Percentiles rank a stretch among this genome's conserved stretches.
Conservation (phyloP, 2,329 filamentous ascomycete genomes). For the Pleurostoma richardsiae region DNA sequence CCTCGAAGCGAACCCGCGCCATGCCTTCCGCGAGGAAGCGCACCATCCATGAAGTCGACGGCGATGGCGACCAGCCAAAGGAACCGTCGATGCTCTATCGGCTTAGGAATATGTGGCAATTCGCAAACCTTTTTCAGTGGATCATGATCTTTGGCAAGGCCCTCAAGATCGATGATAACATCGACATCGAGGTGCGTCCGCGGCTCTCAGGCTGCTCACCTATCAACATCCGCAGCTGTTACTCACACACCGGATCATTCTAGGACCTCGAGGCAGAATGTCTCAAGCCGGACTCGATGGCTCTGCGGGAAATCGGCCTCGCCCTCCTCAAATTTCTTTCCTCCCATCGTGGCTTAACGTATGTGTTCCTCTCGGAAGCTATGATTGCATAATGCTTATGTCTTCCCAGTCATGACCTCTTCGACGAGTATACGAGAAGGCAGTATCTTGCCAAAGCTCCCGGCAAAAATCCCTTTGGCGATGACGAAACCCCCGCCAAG, state of each 20-base stretch:
- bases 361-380: slow-evolving; percentile 31
- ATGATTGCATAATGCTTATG: slow-evolving; percentile 1
- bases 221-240: slow-evolving; percentile 1
- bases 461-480: slow-evolving; percentile 77
- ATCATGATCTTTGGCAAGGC: slow-evolving; percentile 85
- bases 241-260: neutral
- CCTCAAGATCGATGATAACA: slow-evolving; percentile 82
- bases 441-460: slow-evolving; percentile 84
- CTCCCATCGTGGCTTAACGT: slow-evolving; percentile 89
- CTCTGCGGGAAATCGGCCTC: slow-evolving; percentile 76
- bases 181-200: slow-evolving; percentile 76
- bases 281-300: slow-evolving; percentile 70
- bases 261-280: slow-evolving; percentile 89
- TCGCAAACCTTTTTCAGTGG: slow-evolving; percentile 90
- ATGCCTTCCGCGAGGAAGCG: slow-evolving; percentile 46
- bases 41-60: slow-evolving; percentile 36
- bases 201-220: neutral
- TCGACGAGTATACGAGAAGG: slow-evolving; percentile 88
- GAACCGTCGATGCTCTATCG: slow-evolving; percentile 49
- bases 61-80: slow-evolving; percentile 17
- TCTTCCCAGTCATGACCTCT: slow-evolving; percentile 66
- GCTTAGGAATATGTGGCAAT: slow-evolving; percentile 91
- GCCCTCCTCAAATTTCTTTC: slow-evolving; percentile 88
- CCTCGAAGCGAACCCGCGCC: slow-evolving; percentile 1
- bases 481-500: slow-evolving; percentile 63